Evolutionary conservation across 768 basidiomycete species (phyloP).

Genomic region (Coprinellus micaceus): DNA sequence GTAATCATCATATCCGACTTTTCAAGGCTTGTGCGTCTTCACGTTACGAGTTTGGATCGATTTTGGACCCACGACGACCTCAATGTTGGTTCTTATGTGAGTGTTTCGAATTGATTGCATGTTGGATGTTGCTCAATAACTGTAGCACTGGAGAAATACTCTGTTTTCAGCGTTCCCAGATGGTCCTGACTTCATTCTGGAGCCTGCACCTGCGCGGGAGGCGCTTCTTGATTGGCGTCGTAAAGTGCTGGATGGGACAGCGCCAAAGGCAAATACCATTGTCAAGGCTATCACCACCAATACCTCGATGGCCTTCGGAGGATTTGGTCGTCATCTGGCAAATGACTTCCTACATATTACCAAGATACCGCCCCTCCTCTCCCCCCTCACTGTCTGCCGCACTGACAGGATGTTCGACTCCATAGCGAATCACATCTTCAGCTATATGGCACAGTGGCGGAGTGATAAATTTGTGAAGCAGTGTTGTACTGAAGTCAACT

Average conservation of each 20-base stretch:
- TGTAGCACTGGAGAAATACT: not conserved
- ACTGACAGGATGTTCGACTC: not conserved
- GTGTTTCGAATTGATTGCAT: not conserved
- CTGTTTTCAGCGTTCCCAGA: constrained; percentile 2
- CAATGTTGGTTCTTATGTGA: not conserved
- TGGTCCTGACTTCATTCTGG: constrained; percentile 3
- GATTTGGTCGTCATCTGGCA: constrained; percentile 13
- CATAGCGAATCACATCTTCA: not conserved
- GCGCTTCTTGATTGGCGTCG: not conserved
- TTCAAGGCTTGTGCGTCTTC: not conserved
- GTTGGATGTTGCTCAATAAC: not conserved
- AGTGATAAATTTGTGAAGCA: not conserved
- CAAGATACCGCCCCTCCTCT: constrained; percentile 1
- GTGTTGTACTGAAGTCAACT: not conserved
- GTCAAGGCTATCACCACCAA: constrained; percentile 9
- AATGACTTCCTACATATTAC: constrained; percentile 12
- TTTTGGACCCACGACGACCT: constrained; percentile 1
- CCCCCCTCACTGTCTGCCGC: not conserved
- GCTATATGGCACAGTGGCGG: not conserved
- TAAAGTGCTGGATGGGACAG: too few relatives aligned
- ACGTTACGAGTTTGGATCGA: not conserved
- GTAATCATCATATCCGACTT: constrained; percentile 5
- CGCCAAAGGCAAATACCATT: not conserved
- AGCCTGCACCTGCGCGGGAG: not conserved
- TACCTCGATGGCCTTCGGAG: constrained; percentile 6